These are phyloP conservation scores for Talaromyces verruculosus DNA, from an alignment of 2,329 filamentous ascomycete species.

Conservation along the genomic window DNA sequence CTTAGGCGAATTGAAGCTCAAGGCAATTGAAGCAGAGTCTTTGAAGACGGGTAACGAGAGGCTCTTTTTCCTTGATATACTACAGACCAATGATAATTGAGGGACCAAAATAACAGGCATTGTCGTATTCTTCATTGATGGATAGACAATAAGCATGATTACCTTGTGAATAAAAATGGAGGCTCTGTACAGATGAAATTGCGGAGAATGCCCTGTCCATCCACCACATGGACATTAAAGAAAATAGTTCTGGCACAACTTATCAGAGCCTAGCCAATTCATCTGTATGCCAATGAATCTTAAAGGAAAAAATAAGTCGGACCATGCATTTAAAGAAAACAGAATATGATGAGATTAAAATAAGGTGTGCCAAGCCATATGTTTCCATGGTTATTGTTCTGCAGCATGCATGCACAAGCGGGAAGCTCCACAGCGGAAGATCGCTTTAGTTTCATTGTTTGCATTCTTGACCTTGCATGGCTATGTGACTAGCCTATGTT, in stretches of 20 bases:
- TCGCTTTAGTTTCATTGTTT: not conserved
- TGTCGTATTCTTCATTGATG: not conserved
- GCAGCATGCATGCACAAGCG: not conserved
- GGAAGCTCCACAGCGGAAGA: slow-evolving; percentile 9
- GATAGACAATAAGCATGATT: not conserved
- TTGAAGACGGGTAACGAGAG: not conserved
- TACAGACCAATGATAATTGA: not conserved
- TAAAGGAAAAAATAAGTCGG: not conserved
- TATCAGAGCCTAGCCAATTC: not conserved
- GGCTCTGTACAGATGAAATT: not conserved
- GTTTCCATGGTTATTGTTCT: slow-evolving; percentile 6
- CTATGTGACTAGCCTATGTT: not conserved
- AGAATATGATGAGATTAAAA: slow-evolving; percentile 11
- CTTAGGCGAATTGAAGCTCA: not conserved
- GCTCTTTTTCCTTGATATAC: not conserved
- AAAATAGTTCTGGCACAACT: not conserved
- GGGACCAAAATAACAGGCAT: not conserved
- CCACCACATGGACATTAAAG: not conserved
- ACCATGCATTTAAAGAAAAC: not conserved
- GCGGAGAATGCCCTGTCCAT: not conserved
- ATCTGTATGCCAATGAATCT: too few species aligned
- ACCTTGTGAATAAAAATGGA: not conserved
- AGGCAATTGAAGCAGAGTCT: not conserved
- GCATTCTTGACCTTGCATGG: not conserved
- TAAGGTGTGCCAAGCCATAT: slow-evolving; percentile 18